Base-by-base conservation (phyloP, 2,329 filamentous ascomycete species). In the Tolypocladium tundrense region DNA sequence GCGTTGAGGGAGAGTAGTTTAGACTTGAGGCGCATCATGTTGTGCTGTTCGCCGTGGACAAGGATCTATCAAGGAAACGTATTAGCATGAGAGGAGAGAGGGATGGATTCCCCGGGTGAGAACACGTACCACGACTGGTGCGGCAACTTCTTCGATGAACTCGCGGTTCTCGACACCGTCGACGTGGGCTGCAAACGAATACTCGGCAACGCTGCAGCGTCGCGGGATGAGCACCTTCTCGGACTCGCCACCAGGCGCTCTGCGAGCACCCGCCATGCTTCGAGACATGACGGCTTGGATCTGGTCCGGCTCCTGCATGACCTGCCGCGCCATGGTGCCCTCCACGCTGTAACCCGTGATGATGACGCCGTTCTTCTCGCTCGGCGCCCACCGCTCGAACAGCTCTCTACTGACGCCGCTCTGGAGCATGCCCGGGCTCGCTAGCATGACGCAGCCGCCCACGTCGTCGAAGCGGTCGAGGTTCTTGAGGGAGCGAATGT, bases 281-380 rank as follows among this genome's bases (percentile, higher is more conserved):
- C 88, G 80, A 48, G 87, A 91, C 87, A 96, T 97, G 66, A 97
- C 88, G 0, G 93, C 93, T 60, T 91, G 91, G 59, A 99, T 97
- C 67, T 91, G 87, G 60, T 97, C 92, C 0, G 94, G 94, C 69
- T 97, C 94, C 64, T 93, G 90, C 75, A 97, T 88, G 61, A 99
- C 90, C 66, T 94, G 86, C 72, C 96, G 93, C 4, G 91, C 94
- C 93, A 99, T 97, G 0, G 94, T 99, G 7, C 94, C 94, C 73
- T 99, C 94, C 9, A 99, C 93, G 60, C 91, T 97, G 75, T 99
- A 99, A 69, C 94, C 94, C 0, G 94, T 99, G 72, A 99, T 96
- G 65, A 99, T 89, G 50, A 99, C 91, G n/a, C 93, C 94, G 68
- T 99, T 99, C 72, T 94, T 92, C 62, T 94, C 88, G 73, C 90